These are phyloP conservation scores for Polyporus tsugae DNA, from an alignment of 1,284 basidiomycete genomes.

Conservation along the genomic window DNA sequence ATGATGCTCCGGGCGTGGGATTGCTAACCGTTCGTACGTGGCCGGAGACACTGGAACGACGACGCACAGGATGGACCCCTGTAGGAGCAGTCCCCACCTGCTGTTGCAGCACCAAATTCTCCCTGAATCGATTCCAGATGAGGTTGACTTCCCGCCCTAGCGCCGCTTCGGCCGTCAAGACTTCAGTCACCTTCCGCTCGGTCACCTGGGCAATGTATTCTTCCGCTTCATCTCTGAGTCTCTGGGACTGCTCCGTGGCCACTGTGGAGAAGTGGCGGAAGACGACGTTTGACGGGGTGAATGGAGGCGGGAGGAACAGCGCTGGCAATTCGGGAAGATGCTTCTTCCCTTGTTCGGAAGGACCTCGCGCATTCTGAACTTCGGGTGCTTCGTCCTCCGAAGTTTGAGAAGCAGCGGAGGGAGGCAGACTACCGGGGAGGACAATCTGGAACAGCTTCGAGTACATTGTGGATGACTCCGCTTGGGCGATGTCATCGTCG, in stretches of 20 bases:
- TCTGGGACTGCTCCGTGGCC: slow-evolving; percentile 63
- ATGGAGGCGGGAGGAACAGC: slow-evolving; percentile 78
- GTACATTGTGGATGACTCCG: slow-evolving; percentile 57
- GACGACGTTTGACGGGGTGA: slow-evolving; percentile 76
- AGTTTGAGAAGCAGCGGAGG: slow-evolving; percentile 26
- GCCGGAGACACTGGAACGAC: slow-evolving; percentile 26
- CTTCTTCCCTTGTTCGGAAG: slow-evolving; percentile 36
- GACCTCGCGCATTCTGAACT: slow-evolving; percentile 35
- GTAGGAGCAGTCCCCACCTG: slow-evolving; percentile 39
- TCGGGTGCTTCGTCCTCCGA: slow-evolving; percentile 29
- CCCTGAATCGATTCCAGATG: slow-evolving; percentile 69
- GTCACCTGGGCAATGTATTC: slow-evolving; percentile 63
- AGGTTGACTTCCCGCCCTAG: slow-evolving; percentile 66
- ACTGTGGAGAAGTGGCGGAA: slow-evolving; percentile 70
- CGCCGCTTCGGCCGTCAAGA: slow-evolving; percentile 62
- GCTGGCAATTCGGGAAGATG: slow-evolving; percentile 49
- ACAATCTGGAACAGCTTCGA: slow-evolving; percentile 62
- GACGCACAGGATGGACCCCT: slow-evolving; percentile 12
- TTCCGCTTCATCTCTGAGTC: slow-evolving; percentile 64
- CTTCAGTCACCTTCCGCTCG: slow-evolving; percentile 61
- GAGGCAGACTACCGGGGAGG: slow-evolving; percentile 48
- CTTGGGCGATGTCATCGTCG: slow-evolving; percentile 53
- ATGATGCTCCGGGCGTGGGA: slow-evolving; percentile 28
- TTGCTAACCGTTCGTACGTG: slow-evolving; percentile 21
- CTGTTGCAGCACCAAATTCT: slow-evolving; percentile 57